phyloP scores from a whole-genome alignment of 192 early-diverging fungal species.

The Spizellomyces sp. region DNA sequence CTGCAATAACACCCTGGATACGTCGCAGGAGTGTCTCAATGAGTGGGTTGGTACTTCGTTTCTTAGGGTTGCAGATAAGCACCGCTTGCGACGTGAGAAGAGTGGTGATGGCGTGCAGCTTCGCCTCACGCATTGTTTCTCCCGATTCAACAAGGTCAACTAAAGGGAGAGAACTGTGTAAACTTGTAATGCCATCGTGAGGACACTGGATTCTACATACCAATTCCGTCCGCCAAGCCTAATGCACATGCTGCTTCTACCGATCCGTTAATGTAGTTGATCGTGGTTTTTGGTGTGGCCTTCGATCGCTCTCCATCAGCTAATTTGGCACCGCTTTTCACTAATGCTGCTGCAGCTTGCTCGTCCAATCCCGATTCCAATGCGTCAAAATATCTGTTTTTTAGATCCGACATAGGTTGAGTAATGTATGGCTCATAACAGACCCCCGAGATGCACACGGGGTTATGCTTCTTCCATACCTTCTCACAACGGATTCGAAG shows the following conservation, averaged over 20 bases:
- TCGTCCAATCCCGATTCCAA: constrained; percentile 66
- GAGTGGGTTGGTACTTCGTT: constrained; percentile 74
- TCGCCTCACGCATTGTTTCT: constrained; percentile 99
- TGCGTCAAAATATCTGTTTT: constrained; percentile 63
- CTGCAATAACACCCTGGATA: constrained; percentile 89
- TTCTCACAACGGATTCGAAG: constrained; percentile 71
- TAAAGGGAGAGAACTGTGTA: neutral
- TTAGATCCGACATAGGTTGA: neutral
- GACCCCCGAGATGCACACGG: neutral
- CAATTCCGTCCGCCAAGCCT: constrained; percentile 95
- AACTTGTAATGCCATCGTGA: neutral
- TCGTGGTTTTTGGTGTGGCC: constrained; percentile 72
- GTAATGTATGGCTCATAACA: neutral
- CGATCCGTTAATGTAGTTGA: constrained; percentile 88
- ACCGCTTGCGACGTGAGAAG: constrained; percentile 85
- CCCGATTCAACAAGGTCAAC: constrained; percentile 83
- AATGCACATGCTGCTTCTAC: constrained; percentile 97
- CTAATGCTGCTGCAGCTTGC: constrained; percentile 8
- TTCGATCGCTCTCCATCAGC: constrained; percentile 26
- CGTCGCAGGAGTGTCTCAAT: constrained; percentile 78
- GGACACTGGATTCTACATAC: constrained; percentile 45
- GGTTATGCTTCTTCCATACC: constrained; percentile 5
- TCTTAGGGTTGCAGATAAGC: constrained; percentile 76
- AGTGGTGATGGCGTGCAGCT: constrained; percentile 87
- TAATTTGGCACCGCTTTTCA: constrained; percentile 1